phyloP scores from a whole-genome alignment of 805 yeast genomes.

The Ogataea nakhonphanomensis region DNA sequence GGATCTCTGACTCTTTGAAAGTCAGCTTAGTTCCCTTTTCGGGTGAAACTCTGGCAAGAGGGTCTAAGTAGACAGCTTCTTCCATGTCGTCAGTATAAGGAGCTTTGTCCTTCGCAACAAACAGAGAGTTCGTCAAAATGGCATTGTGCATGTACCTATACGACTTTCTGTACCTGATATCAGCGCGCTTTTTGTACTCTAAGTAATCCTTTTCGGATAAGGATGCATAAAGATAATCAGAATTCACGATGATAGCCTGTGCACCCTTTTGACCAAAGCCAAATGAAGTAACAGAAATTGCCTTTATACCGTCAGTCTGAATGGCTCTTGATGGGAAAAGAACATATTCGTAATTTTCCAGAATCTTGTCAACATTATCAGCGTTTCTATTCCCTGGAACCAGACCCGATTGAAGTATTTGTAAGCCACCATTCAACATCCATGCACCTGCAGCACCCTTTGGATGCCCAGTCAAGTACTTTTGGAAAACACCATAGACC shows the following conservation, averaged over 20 bases:
- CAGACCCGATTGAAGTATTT: conserved; percentile 84
- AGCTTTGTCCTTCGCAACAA: conserved; percentile 88
- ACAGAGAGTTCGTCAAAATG: conserved; percentile 83
- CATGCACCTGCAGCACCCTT: conserved; percentile 99
- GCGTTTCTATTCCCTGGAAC: conserved; percentile 99
- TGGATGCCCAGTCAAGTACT: conserved; percentile 98
- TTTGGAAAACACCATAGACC: conserved; percentile 97
- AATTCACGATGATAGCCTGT: conserved; percentile 86
- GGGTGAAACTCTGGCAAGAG: conserved; percentile 71
- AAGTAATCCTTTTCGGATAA: conserved; percentile 70
- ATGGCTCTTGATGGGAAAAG: conserved; percentile 92
- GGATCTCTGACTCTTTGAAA: conserved; percentile 51
- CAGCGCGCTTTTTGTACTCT: conserved; percentile 66
- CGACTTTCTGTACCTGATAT: conserved; percentile 79
- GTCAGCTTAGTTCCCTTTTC: conserved; percentile 38
- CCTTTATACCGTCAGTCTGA: conserved; percentile 96
- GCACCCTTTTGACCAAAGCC: conserved; percentile 99
- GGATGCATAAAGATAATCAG: conserved; percentile 88
- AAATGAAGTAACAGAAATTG: conserved; percentile 93
- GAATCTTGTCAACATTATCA: conserved; percentile 82
- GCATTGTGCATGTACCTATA: conserved; percentile 96
- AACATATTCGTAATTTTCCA: conserved; percentile 83
- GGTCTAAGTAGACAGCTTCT: conserved; percentile 89
- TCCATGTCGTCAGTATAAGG: conserved; percentile 91
- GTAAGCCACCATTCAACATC: conserved; percentile 99